Evolutionary conservation across 192 early-diverging fungal genomes (phyloP), one percentile per base, ranked within the genome.

Genomic region (Pilobolus umbonatus): DNA sequence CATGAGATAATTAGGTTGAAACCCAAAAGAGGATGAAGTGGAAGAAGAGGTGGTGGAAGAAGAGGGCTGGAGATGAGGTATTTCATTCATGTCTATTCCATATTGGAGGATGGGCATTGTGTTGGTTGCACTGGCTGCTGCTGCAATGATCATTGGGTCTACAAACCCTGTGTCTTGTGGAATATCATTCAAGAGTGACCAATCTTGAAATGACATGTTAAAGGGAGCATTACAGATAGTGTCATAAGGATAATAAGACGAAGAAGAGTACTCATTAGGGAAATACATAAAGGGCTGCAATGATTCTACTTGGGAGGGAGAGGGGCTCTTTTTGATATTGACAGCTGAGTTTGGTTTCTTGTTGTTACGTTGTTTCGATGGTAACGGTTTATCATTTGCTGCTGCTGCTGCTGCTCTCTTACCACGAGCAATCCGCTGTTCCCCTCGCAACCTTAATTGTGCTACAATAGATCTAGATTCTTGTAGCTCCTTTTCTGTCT

Each of bases 401-500:
- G 57, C 57, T 0, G 57, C 54, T 9, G 54, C 60, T 2, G 60
- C 60, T 21, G 60, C 60, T 17, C 64, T 60, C 45, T 55, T 69
- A 28, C 43, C 44, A 39, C 62, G 48, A 2, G 67, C 61, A 25
- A 59, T 59, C 6, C 54, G 43, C 40, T 69, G 67, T 32, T 69
- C 67, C n/a, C 67, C 67, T 35, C 61, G 35, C 8, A 69, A 42
- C 9, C 67, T 61, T 17, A 69, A 48, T 36, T 69, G 67, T 42
- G 67, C 67, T 17, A 69, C 56, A 21, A 69, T 69, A 0, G 67
- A 58, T 17, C 67, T 47, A 30, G 67, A 69, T 39, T 69, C 67
- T 30, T 69, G 67, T 6, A 69, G 57, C 44, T 69, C 67, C n/a
- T 69, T 56, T 55, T 69, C 67, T n/a, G 67, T 61, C 28, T 68